phyloP scores from a whole-genome alignment of 257 asterid species.

The Mentha longifolia region DNA sequence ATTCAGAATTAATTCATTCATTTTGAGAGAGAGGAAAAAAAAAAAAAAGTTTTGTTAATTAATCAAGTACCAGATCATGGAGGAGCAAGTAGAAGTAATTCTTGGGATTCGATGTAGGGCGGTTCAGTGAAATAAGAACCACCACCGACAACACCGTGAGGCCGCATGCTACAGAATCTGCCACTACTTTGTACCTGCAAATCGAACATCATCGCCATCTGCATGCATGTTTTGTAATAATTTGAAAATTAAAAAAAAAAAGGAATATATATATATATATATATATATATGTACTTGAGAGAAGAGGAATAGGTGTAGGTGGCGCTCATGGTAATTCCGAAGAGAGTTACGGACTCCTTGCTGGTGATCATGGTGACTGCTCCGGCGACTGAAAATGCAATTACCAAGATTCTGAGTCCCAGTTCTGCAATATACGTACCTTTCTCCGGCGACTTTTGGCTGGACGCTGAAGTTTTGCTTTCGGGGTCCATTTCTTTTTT shows the following conservation, averaged over 20 bases:
- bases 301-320: conserved; percentile 43
- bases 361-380: conserved; percentile 36
- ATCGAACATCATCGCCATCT: not conserved
- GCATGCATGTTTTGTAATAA: not conserved
- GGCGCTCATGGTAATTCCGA: conserved; percentile 42
- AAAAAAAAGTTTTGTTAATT: too few species aligned
- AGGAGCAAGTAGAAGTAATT: conserved; percentile 47
- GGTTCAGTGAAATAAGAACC: conserved; percentile 31
- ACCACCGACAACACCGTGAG: conserved; percentile 37
- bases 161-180: conserved; percentile 39
- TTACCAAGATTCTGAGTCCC: conserved; percentile 39
- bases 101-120: conserved; percentile 36
- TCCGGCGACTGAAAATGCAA: conserved; percentile 39
- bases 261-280: not conserved
- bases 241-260: too few species aligned
- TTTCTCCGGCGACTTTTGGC: not conserved
- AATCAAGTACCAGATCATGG: conserved; percentile 43
- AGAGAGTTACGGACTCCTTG: conserved; percentile 30
- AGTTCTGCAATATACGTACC: conserved; percentile 33
- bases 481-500: conserved; percentile 29
- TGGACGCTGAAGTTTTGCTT: not conserved
- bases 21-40: not conserved
- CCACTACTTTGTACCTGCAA: conserved; percentile 44
- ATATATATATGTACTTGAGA: conserved; percentile 26
- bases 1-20: not conserved